Percentiles rank a stretch among this genome's conserved stretches.
phyloP scores from a whole-genome alignment of 495 filamentous ascomycete genomes.

The Hypoxylon intermedium region DNA sequence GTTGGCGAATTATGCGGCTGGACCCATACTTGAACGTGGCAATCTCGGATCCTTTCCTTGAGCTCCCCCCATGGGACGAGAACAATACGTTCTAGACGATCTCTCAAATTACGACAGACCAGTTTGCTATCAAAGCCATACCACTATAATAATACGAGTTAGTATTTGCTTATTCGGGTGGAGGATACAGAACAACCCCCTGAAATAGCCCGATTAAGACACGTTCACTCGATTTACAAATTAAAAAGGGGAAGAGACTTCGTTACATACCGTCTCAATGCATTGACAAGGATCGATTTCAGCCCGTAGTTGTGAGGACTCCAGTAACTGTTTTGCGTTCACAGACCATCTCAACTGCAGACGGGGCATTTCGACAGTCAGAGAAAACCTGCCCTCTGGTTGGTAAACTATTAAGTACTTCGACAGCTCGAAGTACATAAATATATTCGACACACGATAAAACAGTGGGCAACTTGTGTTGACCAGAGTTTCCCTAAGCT shows the following conservation, averaged over 20 bases:
- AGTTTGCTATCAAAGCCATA: slow-evolving; percentile 57
- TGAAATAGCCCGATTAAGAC: too few relatives aligned
- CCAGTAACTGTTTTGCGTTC: slow-evolving; percentile 43
- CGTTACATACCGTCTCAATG: slow-evolving; percentile 52
- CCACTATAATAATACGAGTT: too few relatives aligned
- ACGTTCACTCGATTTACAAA: too few relatives aligned
- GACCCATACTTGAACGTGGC: slow-evolving; percentile 40
- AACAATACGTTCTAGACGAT: slow-evolving; percentile 44
- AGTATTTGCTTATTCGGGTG: too few relatives aligned
- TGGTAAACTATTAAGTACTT: slow-evolving; percentile 46
- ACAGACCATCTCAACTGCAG: slow-evolving; percentile 51
- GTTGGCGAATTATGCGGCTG: background rate
- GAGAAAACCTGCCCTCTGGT: slow-evolving; percentile 29
- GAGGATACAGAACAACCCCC: too few relatives aligned
- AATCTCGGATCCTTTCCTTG: slow-evolving; percentile 11
- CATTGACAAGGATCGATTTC: slow-evolving; percentile 59
- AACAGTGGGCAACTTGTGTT: slow-evolving; percentile 42
- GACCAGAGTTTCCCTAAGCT: slow-evolving; percentile 26
- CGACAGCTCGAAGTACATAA: slow-evolving; percentile 42
- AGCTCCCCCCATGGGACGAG: slow-evolving; percentile 44
- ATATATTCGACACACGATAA: slow-evolving; percentile 44
- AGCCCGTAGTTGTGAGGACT: slow-evolving; percentile 49
- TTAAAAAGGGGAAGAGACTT: too few relatives aligned
- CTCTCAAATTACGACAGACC: slow-evolving; percentile 46
- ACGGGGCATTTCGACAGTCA: slow-evolving; percentile 43